Evolutionary conservation across 192 early-diverging fungal genomes (phyloP), one percentile per base, ranked within the genome.

Genomic region (Pilobolus umbonatus): DNA sequence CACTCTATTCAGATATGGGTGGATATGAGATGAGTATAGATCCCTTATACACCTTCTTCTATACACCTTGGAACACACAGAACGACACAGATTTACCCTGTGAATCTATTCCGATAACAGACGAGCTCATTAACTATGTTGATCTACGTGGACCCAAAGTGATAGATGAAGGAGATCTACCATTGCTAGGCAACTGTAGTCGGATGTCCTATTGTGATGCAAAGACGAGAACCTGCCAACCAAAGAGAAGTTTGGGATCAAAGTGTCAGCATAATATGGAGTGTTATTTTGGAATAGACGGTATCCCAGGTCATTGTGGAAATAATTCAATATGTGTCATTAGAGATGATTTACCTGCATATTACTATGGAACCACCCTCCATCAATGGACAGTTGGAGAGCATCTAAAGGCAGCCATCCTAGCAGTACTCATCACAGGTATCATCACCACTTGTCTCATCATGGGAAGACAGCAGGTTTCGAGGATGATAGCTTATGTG

Each of bases 1-100:
- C 5, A 51, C 19, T 46, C 6, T 15, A 30, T 38, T 25, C 31
- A 56, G 50, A 44, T 25, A 45, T 55, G 35, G 52, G 51, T 7
- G 68, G 68, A 12, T 71, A 61, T 34, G 62, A 61, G 25, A 57
- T 64, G 62, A 51, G 61, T 50, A 25, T 61, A 8, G 60, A 61
- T 25, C 35, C 35, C 0, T 26, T 61, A 5, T 57, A 53, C 10
- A 55, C 59, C 0, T 65, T 71, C 38, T 24, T 43, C n/a, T 71
- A 64, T 30, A 40, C 45, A 29, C 61, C 56, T 3, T 30, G 11
- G 14, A 54, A 48, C 14, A 34, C 52, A 10, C 21, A 44, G 10
- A 61, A 71, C 31, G 68, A 71, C 38, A 64, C 63, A 5, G 68
- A 58, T 1, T 17, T 45, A 22, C 68, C 68, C n/a, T 71, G 68